Evolutionary conservation across 2,329 filamentous ascomycete species (phyloP).

Genomic region (Colletotrichum siamense): DNA sequence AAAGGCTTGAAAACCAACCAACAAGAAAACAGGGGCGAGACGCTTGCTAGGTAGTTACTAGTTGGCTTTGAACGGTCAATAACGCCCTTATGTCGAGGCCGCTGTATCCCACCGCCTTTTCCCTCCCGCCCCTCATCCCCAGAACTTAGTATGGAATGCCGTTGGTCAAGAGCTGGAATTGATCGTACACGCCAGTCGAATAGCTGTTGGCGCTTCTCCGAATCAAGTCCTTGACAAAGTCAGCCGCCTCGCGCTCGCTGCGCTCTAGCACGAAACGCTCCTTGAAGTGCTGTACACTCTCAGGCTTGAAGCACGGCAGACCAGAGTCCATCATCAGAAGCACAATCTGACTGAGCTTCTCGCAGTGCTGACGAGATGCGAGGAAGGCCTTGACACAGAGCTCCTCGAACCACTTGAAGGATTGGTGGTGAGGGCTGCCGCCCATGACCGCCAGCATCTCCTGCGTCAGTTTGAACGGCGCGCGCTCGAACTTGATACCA

Average conservation of each 20-base stretch:
- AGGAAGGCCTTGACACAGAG: conserved; percentile 95
- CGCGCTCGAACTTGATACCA: conserved; percentile 95
- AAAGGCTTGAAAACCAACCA: neutral
- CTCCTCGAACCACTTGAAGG: conserved; percentile 96
- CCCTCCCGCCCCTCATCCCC: neutral
- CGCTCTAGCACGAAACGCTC: conserved; percentile 93
- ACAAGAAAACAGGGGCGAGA: neutral
- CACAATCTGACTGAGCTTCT: conserved; percentile 90
- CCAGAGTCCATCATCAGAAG: conserved; percentile 95
- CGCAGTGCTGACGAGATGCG: conserved; percentile 82
- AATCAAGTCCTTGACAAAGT: conserved; percentile 90
- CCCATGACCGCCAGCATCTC: conserved; percentile 99
- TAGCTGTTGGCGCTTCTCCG: conserved; percentile 90
- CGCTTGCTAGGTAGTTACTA: neutral
- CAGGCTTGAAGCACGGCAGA: conserved; percentile 96
- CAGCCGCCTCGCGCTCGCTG: conserved; percentile 89
- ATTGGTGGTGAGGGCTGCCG: conserved; percentile 80
- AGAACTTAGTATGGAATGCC: conserved; percentile 83
- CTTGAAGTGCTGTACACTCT: conserved; percentile 90
- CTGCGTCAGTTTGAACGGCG: conserved; percentile 95
- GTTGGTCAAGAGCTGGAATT: conserved; percentile 96
- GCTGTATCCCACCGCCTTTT: neutral
- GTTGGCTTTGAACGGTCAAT: neutral
- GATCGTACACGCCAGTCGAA: conserved; percentile 94
- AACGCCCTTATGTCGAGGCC: neutral